Evolutionary conservation across 768 basidiomycete genomes (phyloP), one percentile per base, ranked within the genome.

Genomic region (Hygrocybe coccinea): DNA sequence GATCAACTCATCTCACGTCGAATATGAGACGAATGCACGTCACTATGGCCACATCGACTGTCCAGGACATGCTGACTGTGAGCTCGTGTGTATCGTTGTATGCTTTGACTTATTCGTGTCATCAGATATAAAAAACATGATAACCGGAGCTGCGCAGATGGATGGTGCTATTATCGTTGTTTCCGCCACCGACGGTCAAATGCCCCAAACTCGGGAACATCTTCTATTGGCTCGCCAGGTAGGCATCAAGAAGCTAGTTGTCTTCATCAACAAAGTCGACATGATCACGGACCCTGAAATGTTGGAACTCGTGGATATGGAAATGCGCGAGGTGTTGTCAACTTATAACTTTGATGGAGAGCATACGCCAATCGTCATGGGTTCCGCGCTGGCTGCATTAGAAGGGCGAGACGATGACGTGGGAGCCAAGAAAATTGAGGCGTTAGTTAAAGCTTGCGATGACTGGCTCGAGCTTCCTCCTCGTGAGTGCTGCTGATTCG

Each of bases 261-360:
- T 99, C 61, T 99, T 97, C 79, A 94, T 99, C 73, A 99, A 99
- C 88, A 99, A 99, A 76, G 86, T 99, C 58, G 97, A 99, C 75
- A 84, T 87, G 77, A 89, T 98, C 56, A 83, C 87, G 58, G 97
- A 99, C 80, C 84, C 87, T 5, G 97, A 99, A 79, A 97, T 99
- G 94, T 77, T 98, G 55, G 93, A 97, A 76, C 87, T 99, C 57
- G 97, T 99, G 58, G 97, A 99, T 64, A 98, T 99, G 95, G 97
- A 99, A 81, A 99, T 99, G 86, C 87, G 97, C 57, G 97, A 99
- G 67, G 80, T 99, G 10, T 81, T 99, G 21, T 75, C 84, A 3
- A 85, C 84, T 12, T 98, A 97, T 77, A 90, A 92, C 64, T 99
- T 89, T 61, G 97, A 99, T 64, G 97, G 97, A 52, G 97, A 99